Evolutionary conservation across 306 rosid genomes (phyloP).

Genomic region (Cotoneaster glaucophyllus): DNA sequence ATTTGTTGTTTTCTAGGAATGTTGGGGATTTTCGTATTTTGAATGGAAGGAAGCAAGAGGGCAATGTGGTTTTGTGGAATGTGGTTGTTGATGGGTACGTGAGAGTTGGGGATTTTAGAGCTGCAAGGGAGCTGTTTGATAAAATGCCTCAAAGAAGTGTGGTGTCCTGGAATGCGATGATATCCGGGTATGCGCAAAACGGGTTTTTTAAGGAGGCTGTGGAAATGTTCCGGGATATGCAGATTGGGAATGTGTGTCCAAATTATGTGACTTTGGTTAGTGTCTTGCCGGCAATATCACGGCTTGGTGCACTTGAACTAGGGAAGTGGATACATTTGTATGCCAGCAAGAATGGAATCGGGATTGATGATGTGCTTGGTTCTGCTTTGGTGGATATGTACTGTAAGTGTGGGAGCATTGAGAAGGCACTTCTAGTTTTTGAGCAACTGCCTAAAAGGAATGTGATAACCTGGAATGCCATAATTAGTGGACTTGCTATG

Average conservation of each 20-base stretch:
- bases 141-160: constrained; percentile 58
- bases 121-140: constrained; percentile 50
- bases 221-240: constrained; percentile 56
- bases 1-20: constrained; percentile 42
- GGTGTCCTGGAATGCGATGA: constrained; percentile 73
- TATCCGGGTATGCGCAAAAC: constrained; percentile 65
- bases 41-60: constrained; percentile 40
- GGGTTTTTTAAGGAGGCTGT: constrained; percentile 51
- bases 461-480: constrained; percentile 62
- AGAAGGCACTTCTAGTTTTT: constrained; percentile 69
- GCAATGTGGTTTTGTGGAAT: constrained; percentile 64
- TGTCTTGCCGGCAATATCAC: constrained; percentile 60
- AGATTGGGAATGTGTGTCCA: constrained; percentile 34
- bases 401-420: constrained; percentile 66
- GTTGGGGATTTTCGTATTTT: constrained; percentile 15
- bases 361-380: constrained; percentile 59
- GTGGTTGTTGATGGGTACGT: constrained; percentile 60
- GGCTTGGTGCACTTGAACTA: constrained; percentile 61
- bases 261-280: constrained; percentile 71
- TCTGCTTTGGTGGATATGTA: constrained; percentile 78
- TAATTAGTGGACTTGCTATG: constrained; percentile 67
- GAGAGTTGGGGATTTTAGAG: constrained; percentile 41
- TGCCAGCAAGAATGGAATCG: constrained; percentile 42
- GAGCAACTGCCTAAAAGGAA: constrained; percentile 48
- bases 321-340: constrained; percentile 76